Evolutionary conservation across 2,329 filamentous ascomycete species (phyloP), one percentile per base, ranked within the genome.

Genomic region (Aureobasidium mangrovei): DNA sequence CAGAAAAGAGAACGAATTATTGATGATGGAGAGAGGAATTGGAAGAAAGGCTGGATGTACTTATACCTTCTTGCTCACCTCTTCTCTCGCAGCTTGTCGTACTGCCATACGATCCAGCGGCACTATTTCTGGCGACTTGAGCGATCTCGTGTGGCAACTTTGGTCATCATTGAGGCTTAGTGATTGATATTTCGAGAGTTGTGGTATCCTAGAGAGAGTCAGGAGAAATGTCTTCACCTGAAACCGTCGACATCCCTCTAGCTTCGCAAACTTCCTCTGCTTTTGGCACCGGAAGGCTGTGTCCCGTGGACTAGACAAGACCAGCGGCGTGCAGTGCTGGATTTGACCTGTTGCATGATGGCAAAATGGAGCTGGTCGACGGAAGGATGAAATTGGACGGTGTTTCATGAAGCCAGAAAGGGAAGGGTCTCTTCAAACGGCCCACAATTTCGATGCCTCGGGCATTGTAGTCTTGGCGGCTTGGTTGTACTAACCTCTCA

Each of bases 321-420:
- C 3, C 6, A 7, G 47, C 24, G 38, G 26, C 35, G 29, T n/a
- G 5, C 18, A 24, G 6, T 35, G 24, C 10, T n/a, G 7, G 10
- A 51, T n/a, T n/a, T 40, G 47, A n/a, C 1, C 18, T 42, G 28
- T 35, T 51, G 47, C 29, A 39, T 7, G 27, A 24, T 18, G 7
- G 26, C 5, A 49, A 39, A 32, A 40, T 39, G 39, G 46, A 39
- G 46, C 35, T 49, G 46, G 35, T 40, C n/a, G 46, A 49, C 27
- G 38, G 47, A 35, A 51, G 47, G 29, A 29, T 33, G 38, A 51
- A 27, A 51, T 42, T 41, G 24, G 45, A 42, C 39, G 27, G 47
- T 51, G 47, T 51, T 51, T 51, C 47, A 51, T 9, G 47, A 18
- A 18, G 41, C 38, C 47, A 42, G n/a, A 51, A 51, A 51, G 47